Base-by-base conservation (phyloP, 2,329 filamentous ascomycete genomes). In the Monilinia vaccinii-corymbosi region DNA sequence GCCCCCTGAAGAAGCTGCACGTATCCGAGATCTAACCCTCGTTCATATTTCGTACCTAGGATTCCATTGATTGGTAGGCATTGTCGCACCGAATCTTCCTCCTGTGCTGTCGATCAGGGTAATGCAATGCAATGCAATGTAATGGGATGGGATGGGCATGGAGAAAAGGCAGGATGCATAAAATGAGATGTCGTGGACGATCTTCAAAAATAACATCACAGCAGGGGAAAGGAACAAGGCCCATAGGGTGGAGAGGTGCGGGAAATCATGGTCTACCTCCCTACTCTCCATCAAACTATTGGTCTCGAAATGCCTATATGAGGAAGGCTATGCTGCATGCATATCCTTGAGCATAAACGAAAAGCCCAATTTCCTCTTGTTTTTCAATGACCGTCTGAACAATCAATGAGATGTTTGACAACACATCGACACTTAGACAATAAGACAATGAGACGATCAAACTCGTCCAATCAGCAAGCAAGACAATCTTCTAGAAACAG, bases 1-100 rank as follows among this genome's bases (percentile, higher is more conserved):
- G 51, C 38, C 51, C 49, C 51, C 13, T 23, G 32, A 32, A 13
- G 13, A 42, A 44, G 38, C 38, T 55, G 38, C 51, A 42, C n/a
- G 51, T 55, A 34, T 25, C 51, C 51, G 51, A 55, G 51, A 55
- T 55, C 28, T 55, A 55, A 38, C 51, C 51, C 51, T 55, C 51
- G 44, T 45, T 38, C 18, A 40, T 31, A 21, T 23, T 32, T 53
- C 51, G 18, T 53, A 23, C 38, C 18, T 53, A 32, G 25, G 31
- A 18, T 18, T 44, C 28, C 51, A 44, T 31, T 44, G 38, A 42
- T 44, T 32, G 25, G 45, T 32, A 18, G 38, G 38, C 50, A 18
- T 44, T 3, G 38, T 55, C 23, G 25, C 38, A 55, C 38, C 31
- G 44, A 44, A 23, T 44, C 38, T 23, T 53, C 21, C 25, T 23